These are phyloP conservation scores for Flaveria ramosissima DNA, from an alignment of 129 eudicot species.

Conservation along the genomic window DNA sequence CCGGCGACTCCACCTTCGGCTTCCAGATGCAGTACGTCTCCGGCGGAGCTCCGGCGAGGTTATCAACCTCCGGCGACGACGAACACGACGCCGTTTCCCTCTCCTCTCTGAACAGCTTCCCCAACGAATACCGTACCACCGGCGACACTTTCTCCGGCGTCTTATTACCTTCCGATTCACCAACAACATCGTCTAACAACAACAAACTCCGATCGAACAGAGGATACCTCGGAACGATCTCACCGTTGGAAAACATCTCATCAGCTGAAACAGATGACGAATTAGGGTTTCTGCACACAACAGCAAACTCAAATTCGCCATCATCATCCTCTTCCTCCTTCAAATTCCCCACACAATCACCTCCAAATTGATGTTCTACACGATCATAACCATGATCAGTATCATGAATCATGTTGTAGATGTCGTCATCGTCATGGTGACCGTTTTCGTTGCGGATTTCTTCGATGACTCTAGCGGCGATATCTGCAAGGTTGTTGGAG, in stretches of 20 bases:
- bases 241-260: constrained; percentile 65
- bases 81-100: constrained; percentile 59
- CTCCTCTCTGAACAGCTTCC: constrained; percentile 61
- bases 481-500: constrained; percentile 44
- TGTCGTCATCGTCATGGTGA: constrained; percentile 1
- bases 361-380: background rate
- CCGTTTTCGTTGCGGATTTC: constrained; percentile 43
- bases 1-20: constrained; percentile 39
- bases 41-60: constrained; percentile 58
- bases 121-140: constrained; percentile 43
- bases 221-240: constrained; percentile 61
- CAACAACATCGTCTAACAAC: constrained; percentile 14
- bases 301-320: constrained; percentile 62
- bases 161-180: constrained; percentile 5
- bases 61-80: constrained; percentile 63
- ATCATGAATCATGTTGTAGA: background rate
- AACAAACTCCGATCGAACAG: constrained; percentile 57
- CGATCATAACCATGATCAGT: constrained; percentile 22
- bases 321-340: constrained; percentile 40
- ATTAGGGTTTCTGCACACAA: constrained; percentile 17
- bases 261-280: constrained; percentile 61
- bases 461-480: constrained; percentile 65
- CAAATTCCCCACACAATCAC: background rate
- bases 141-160: constrained; percentile 16
- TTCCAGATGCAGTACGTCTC: constrained; percentile 80